Evolutionary conservation across 169 alveolate species (phyloP).

Genomic region (Toxoplasma gondii): DNA sequence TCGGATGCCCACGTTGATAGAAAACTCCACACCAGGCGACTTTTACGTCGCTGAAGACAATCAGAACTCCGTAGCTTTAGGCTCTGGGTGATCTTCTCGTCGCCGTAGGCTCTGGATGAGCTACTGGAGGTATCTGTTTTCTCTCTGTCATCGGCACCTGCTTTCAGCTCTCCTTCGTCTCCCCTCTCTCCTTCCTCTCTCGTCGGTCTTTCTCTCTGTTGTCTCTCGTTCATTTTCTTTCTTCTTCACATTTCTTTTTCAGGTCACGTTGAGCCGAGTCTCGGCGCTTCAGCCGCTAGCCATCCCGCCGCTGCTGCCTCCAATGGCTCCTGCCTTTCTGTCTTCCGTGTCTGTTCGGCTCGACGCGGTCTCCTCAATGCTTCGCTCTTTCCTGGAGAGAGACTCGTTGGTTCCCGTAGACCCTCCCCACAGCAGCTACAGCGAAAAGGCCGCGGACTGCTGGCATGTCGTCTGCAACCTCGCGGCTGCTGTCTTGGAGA

Average conservation of each 20-base stretch:
- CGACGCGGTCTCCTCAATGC: constrained; percentile 31
- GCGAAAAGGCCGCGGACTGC: constrained; percentile 61
- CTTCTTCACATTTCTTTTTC: background rate
- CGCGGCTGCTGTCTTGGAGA: constrained; percentile 49
- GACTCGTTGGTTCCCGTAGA: constrained; percentile 53
- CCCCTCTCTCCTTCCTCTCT: background rate
- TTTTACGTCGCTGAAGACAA: too few species aligned
- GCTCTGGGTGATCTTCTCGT: too few species aligned
- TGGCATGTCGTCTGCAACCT: constrained; percentile 53
- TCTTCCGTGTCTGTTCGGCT: constrained; percentile 61
- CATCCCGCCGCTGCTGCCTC: constrained; percentile 35
- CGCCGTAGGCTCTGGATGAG: too few species aligned
- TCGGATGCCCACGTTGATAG: too few species aligned
- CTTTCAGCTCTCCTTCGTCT: too few species aligned
- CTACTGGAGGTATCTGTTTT: too few species aligned
- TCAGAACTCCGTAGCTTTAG: too few species aligned
- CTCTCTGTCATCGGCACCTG: too few species aligned
- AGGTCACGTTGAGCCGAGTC: constrained; percentile 24
- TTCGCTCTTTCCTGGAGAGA: constrained; percentile 16
- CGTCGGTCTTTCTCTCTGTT: background rate
- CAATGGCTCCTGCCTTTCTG: constrained; percentile 53
- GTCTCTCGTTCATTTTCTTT: background rate
- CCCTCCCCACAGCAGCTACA: constrained; percentile 55
- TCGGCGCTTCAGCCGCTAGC: background rate
- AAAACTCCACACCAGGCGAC: too few species aligned